These are phyloP conservation scores for Yamadazyma membranifaciens DNA, from an alignment of 1,139 yeast genomes.

Conservation along the genomic window DNA sequence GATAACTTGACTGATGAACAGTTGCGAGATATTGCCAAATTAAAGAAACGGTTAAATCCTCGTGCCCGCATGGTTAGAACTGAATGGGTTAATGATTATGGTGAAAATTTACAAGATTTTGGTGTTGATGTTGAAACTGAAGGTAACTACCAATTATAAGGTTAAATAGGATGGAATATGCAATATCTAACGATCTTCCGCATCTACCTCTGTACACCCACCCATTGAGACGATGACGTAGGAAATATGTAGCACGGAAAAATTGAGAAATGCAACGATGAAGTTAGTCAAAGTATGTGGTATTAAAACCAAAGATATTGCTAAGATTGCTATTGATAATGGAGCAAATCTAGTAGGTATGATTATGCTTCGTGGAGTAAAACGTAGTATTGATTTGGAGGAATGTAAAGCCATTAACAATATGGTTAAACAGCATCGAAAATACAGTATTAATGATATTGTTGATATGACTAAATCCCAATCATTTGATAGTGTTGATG, in stretches of 20 bases:
- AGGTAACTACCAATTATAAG: constrained; percentile 15
- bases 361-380: constrained; percentile 80
- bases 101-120: constrained; percentile 77
- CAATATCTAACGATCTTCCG: too few species aligned
- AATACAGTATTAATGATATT: constrained; percentile 21
- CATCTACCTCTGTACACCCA: too few species aligned
- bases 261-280: constrained; percentile 5
- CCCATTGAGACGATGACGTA: too few species aligned
- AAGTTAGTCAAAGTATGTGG: constrained; percentile 79
- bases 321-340: constrained; percentile 58
- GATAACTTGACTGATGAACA: constrained; percentile 18
- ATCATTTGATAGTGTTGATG: constrained; percentile 19
- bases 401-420: constrained; percentile 56
- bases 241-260: too few species aligned
- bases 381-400: constrained; percentile 60
- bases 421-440: constrained; percentile 24
- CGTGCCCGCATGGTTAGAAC: constrained; percentile 30
- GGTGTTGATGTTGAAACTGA: constrained; percentile 85
- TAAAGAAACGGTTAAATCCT: constrained; percentile 30
- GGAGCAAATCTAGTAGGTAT: constrained; percentile 84
- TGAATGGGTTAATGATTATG: constrained; percentile 76
- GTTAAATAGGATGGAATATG: too few species aligned
- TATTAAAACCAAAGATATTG: constrained; percentile 64
- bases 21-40: constrained; percentile 16
- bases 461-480: constrained; percentile 16